Conservation (phyloP, 106 monocot genomes). For the Vanilla planifolia region DNA sequence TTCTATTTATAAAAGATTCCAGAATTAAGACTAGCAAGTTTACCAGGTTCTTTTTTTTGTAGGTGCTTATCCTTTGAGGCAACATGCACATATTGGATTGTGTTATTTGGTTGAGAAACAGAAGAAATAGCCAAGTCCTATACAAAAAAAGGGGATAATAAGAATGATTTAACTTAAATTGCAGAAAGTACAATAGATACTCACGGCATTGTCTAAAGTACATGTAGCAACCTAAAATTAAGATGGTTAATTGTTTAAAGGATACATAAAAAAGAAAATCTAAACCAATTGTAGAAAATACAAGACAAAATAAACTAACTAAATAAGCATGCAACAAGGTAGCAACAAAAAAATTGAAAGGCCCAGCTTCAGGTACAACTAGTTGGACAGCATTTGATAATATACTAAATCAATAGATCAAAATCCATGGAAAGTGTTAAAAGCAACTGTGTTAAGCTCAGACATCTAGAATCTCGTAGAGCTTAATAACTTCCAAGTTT, state of each 20-base stretch:
- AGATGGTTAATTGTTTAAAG: neutral
- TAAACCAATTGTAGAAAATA: too few relatives aligned
- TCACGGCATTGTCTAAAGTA: neutral
- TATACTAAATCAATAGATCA: too few relatives aligned
- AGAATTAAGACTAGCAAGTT: neutral
- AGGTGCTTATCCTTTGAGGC: slow-evolving; percentile 4
- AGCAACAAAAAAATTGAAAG: too few relatives aligned
- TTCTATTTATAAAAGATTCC: neutral
- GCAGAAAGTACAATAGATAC: neutral
- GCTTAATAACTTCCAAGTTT: too few relatives aligned
- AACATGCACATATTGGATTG: neutral
- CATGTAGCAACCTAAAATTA: neutral
- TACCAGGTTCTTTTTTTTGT: slow-evolving; percentile 10
- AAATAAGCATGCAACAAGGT: too few relatives aligned
- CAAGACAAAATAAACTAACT: too few relatives aligned
- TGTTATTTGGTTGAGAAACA: slow-evolving; percentile 3
- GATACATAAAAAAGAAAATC: neutral
- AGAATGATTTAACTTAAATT: neutral
- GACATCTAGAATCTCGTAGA: too few relatives aligned
- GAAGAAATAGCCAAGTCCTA: slow-evolving; percentile 13
- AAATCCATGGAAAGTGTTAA: too few relatives aligned
- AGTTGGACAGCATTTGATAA: too few relatives aligned
- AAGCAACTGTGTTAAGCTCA: too few relatives aligned
- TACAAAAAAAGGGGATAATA: slow-evolving; percentile 1
- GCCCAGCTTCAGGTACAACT: too few relatives aligned